A percentile compares a stretch with the other conserved stretches of the same genome.
Evolutionary conservation across 1,139 yeast species (phyloP).

Genomic region (Geotrichum cucujoidarum): DNA sequence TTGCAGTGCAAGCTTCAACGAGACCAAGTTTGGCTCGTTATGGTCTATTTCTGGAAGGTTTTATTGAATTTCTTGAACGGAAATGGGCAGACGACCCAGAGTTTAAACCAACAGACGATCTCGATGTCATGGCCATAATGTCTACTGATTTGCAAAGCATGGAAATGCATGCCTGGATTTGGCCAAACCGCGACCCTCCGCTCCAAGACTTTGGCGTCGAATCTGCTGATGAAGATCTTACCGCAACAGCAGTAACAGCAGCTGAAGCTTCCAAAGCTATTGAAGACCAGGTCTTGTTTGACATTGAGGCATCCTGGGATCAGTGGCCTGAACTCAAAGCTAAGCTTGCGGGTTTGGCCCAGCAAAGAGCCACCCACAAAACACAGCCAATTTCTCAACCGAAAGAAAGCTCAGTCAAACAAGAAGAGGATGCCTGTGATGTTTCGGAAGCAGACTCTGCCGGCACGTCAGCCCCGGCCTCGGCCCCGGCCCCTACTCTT

Average conservation of each 20-base stretch:
- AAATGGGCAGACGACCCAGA: not conserved
- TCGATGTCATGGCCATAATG: constrained; percentile 28
- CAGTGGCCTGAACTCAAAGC: not conserved
- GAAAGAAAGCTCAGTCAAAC: too few relatives aligned
- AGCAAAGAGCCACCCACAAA: not conserved
- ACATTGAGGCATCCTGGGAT: too few relatives aligned
- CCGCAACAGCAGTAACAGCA: not conserved
- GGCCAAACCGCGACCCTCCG: too few relatives aligned
- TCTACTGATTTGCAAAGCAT: constrained; percentile 28
- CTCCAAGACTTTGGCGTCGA: too few relatives aligned
- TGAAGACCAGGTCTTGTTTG: too few relatives aligned
- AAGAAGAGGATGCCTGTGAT: too few relatives aligned
- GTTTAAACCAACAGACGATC: constrained; percentile 25
- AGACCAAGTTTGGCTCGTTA: constrained; percentile 1
- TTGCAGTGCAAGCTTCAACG: constrained; percentile 4
- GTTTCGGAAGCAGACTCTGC: too few relatives aligned
- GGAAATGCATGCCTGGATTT: constrained; percentile 29
- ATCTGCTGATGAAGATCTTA: too few relatives aligned
- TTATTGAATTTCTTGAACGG: constrained; percentile 8
- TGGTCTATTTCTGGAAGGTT: constrained; percentile 17
- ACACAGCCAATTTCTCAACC: not conserved
- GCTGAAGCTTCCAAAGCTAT: not conserved
- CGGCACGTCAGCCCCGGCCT: too few relatives aligned
- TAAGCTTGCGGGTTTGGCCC: not conserved
- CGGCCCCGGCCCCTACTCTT: not conserved